Conservation (phyloP, 176 grass and related monocot genomes). For the Aechmea fasciata region DNA sequence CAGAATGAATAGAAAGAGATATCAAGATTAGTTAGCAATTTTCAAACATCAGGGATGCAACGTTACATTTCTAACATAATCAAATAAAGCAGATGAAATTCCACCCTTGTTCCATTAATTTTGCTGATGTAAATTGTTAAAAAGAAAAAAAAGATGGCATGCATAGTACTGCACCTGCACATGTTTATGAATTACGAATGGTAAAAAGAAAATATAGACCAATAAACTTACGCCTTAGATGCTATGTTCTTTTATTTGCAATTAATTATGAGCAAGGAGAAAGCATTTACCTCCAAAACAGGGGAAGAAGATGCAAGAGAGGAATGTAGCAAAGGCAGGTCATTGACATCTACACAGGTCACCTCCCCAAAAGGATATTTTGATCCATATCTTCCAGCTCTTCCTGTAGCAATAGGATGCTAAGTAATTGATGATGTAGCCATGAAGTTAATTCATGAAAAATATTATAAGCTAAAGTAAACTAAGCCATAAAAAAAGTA, state of each 20-base stretch:
- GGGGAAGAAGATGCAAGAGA: conserved; percentile 70
- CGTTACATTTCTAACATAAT: conserved; percentile 14
- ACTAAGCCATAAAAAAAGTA: not conserved
- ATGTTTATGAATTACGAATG: not conserved
- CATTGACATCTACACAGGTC: conserved; percentile 46
- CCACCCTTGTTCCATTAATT: not conserved
- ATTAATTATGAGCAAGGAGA: conserved; percentile 4
- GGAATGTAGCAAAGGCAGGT: conserved; percentile 87
- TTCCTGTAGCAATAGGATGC: conserved; percentile 39
- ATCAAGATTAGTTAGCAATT: conserved; percentile 8
- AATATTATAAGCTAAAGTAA: not conserved
- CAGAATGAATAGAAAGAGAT: conserved; percentile 21
- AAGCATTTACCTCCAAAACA: conserved; percentile 57
- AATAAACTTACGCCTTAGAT: not conserved
- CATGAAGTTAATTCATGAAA: not conserved
- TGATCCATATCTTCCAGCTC: conserved; percentile 98
- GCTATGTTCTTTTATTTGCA: not conserved
- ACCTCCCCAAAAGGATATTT: conserved; percentile 93
- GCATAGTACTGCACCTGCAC: not conserved
- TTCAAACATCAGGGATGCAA: conserved; percentile 9
- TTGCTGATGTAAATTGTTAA: not conserved
- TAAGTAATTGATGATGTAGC: not conserved
- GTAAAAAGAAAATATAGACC: not conserved
- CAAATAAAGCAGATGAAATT: no score
- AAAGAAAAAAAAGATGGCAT: not conserved